Evolutionary conservation across 768 basidiomycete genomes (phyloP).

Genomic region (Mycena venus): DNA sequence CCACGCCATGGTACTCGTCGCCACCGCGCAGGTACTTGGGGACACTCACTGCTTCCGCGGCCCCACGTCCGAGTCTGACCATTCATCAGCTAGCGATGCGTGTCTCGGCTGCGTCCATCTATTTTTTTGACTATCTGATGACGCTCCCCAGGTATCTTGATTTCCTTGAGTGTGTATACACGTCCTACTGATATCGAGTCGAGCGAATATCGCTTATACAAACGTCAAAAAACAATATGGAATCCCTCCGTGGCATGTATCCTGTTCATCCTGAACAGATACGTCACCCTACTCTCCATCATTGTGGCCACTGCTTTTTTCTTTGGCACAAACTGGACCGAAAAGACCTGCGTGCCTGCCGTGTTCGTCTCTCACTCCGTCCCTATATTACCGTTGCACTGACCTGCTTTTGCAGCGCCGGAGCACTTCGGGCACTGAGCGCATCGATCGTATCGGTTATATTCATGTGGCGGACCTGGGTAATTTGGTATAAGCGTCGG

Average conservation of each 20-base stretch:
- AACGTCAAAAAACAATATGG: slow-evolving; percentile 2
- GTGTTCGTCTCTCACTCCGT: no score
- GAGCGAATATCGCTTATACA: slow-evolving; percentile 6
- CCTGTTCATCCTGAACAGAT: slow-evolving; percentile 1
- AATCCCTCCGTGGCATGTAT: not conserved
- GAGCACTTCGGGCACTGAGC: slow-evolving; percentile 7
- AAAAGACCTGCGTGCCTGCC: slow-evolving; percentile 4
- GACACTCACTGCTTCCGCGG: not conserved
- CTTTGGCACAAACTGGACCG: not conserved
- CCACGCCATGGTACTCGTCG: not conserved
- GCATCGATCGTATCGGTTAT: not conserved
- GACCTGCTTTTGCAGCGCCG: not conserved
- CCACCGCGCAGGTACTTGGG: not conserved
- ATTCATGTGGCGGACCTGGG: not conserved
- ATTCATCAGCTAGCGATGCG: not conserved
- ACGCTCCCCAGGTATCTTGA: slow-evolving; percentile 7
- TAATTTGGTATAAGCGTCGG: not conserved
- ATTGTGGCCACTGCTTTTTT: slow-evolving; percentile 6
- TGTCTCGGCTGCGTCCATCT: not conserved
- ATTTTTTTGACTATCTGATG: slow-evolving; percentile 10
- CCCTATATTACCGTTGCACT: not conserved
- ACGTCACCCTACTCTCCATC: not conserved
- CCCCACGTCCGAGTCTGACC: no score
- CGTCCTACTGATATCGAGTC: not conserved
- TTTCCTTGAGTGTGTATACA: not conserved